Base-by-base conservation (phyloP, 495 filamentous ascomycete genomes). In the Hypoxylon cercidicola region DNA sequence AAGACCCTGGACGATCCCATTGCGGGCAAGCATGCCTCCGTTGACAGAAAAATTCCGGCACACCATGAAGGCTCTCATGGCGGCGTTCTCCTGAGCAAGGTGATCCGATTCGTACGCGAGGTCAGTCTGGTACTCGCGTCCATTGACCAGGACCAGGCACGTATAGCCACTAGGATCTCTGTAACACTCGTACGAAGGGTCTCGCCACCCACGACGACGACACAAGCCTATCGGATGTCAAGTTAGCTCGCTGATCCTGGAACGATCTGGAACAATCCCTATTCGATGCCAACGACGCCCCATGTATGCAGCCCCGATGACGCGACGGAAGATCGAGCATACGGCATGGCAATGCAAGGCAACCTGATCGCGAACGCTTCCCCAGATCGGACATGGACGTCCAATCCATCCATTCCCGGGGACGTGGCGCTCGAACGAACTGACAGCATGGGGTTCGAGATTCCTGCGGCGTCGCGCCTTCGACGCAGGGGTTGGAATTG, bases 31-130 rank as follows among this genome's bases (percentile, higher is more conserved):
- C 92, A 93, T 96, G 78, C 94, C 94, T 70, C 96, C 95, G 76
- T 97, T 98, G 75, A 97, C 89, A 61, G 94, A 97, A 81, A 99
- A 97, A 80, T 97, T 97, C 74, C 94, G 90, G 82, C 95, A 99
- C 60, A 98, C 94, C 82, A 97, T 90, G 78, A 97, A 99, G 60
- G 95, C 95, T 62, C 92, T 89, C 89, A 95, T 97, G 61, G 95
- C 95, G 52, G 95, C 95, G 72, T 93, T 93, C 79, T 99, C 93
- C 71, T 91, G 90, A 50, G 95, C 95, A 67, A 97, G 83, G 51
- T 83, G 82, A 64, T 94, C 89, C 60, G 87, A 89, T 72, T 88
- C 87, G 80, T 91, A 93, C 67, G 88, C 84, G n/a, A 86, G 82
- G 74, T 97, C 93, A 37, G 93, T 96, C 74, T 93, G 89, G 84